Evolutionary conservation across 1,139 yeast genomes (phyloP).

Genomic region (Zhuliangozyma parablackwelliae): DNA sequence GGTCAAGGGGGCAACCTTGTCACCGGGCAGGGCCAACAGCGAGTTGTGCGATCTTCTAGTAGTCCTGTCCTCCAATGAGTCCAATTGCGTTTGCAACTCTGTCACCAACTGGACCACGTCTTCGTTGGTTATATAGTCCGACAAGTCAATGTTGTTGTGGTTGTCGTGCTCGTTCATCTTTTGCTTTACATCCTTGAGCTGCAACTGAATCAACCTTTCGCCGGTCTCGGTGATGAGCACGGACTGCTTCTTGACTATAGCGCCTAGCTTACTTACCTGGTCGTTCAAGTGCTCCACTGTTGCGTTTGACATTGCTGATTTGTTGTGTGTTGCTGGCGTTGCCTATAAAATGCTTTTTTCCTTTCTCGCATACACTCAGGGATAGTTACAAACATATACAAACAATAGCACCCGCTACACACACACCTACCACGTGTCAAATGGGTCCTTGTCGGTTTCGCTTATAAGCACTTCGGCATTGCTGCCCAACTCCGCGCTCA

Average conservation of each 20-base stretch:
- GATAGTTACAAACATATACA: too few relatives aligned
- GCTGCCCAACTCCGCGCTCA: conserved; percentile 43
- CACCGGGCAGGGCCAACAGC: conserved; percentile 13
- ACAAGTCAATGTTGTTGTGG: conserved; percentile 34
- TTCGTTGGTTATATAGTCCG: conserved; percentile 70
- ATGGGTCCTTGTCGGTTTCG: conserved; percentile 55
- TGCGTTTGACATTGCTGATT: conserved; percentile 2
- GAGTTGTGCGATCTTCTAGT: conserved; percentile 47
- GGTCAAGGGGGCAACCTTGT: conserved; percentile 26
- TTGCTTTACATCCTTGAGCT: conserved; percentile 46
- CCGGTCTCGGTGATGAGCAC: conserved; percentile 58
- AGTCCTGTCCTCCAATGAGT: conserved; percentile 61
- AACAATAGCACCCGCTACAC: too few relatives aligned
- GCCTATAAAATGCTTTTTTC: too few relatives aligned
- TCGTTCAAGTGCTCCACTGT: conserved; percentile 22
- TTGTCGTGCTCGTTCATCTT: conserved; percentile 20
- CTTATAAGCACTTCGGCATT: conserved; percentile 45
- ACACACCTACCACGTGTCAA: conserved; percentile 28
- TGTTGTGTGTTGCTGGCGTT: too few relatives aligned
- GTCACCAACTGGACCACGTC: conserved; percentile 83
- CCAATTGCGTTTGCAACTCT: conserved; percentile 85
- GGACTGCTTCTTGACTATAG: conserved; percentile 46
- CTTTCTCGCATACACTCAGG: too few relatives aligned
- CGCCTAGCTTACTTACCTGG: conserved; percentile 45
- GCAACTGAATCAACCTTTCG: conserved; percentile 65